phyloP scores from a whole-genome alignment of 1,284 basidiomycete species.

The Polyporus tsugae region DNA sequence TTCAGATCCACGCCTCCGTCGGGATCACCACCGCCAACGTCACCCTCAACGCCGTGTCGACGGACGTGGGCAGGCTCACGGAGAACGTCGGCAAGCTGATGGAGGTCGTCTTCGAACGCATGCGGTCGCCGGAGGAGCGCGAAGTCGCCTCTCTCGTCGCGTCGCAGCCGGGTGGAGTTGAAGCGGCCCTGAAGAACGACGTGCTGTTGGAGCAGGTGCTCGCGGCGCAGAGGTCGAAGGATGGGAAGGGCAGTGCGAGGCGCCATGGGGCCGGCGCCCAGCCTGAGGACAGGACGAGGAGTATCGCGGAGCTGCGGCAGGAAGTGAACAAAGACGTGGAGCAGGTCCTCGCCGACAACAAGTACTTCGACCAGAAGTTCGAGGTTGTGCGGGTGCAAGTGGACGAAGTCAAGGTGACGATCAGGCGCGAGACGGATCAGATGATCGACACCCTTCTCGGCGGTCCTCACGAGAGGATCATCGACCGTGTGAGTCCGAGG shows the following conservation, averaged over 20 bases:
- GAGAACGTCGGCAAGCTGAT: conserved; percentile 15
- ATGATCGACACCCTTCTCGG: conserved; percentile 37
- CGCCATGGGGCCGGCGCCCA: not conserved
- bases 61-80: conserved; percentile 10
- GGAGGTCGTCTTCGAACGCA: conserved; percentile 22
- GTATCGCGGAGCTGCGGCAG: conserved; percentile 7
- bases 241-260: not conserved
- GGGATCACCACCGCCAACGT: conserved; percentile 13
- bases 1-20: conserved; percentile 16
- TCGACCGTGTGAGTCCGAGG: conserved; percentile 37
- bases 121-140: conserved; percentile 20
- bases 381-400: conserved; percentile 41
- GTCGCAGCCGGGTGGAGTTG: not conserved
- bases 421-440: conserved; percentile 36
- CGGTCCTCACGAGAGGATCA: conserved; percentile 43
- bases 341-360: conserved; percentile 24
- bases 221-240: not conserved
- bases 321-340: conserved; percentile 20
- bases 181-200: conserved; percentile 2
- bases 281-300: not conserved
- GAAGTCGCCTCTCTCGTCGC: conserved; percentile 12
- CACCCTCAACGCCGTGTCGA: not conserved
- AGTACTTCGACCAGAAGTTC: conserved; percentile 43
- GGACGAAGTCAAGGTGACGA: conserved; percentile 31
- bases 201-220: conserved; percentile 8